Percentiles rank a stretch among this genome's conserved stretches.
These are phyloP conservation scores for Globisporangium spinosum DNA, from an alignment of 352 stramenopile species.

Conservation along the genomic window DNA sequence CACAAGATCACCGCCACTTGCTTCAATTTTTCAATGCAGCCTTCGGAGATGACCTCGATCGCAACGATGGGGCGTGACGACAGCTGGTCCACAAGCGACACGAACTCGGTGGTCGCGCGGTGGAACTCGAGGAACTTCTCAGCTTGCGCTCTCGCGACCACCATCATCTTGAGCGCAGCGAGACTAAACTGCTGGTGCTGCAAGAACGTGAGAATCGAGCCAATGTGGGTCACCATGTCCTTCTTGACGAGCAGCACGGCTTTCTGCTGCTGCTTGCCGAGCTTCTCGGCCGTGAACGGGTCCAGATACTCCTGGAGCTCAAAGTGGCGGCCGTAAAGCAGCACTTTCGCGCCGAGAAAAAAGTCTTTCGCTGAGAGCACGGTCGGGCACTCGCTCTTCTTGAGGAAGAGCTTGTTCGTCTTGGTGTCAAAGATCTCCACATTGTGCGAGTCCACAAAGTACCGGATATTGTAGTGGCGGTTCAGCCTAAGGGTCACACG, in stretches of 20 bases:
- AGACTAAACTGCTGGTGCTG: slow-evolving; percentile 69
- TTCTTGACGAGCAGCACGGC: slow-evolving; percentile 64
- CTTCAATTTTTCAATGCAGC: slow-evolving; percentile 64
- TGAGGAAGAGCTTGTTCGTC: slow-evolving; percentile 88
- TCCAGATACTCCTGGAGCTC: slow-evolving; percentile 87
- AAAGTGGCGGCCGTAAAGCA: slow-evolving; percentile 79
- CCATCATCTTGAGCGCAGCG: slow-evolving; percentile 78
- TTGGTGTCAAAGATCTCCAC: slow-evolving; percentile 89
- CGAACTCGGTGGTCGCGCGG: slow-evolving; percentile 30
- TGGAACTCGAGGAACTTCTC: slow-evolving; percentile 57
- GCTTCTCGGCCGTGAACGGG: slow-evolving; percentile 58
- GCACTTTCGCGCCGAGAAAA: slow-evolving; percentile 75
- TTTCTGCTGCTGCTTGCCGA: slow-evolving; percentile 68
- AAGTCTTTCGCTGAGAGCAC: slow-evolving; percentile 74
- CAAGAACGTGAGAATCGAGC: slow-evolving; percentile 50
- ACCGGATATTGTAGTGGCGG: slow-evolving; percentile 74
- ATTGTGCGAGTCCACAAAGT: slow-evolving; percentile 75
- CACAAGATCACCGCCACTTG: slow-evolving; percentile 42
- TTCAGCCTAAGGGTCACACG: slow-evolving; percentile 39
- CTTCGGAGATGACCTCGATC: slow-evolving; percentile 74
- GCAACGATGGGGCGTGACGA: slow-evolving; percentile 40
- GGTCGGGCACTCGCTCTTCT: slow-evolving; percentile 81
- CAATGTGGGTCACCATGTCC: slow-evolving; percentile 44
- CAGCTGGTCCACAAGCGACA: slow-evolving; percentile 35
- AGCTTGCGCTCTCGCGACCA: slow-evolving; percentile 38